A percentile compares a stretch with the other conserved stretches of the same genome.
phyloP scores from a whole-genome alignment of 305 asterid species.

The Solanum aculeatissimum region DNA sequence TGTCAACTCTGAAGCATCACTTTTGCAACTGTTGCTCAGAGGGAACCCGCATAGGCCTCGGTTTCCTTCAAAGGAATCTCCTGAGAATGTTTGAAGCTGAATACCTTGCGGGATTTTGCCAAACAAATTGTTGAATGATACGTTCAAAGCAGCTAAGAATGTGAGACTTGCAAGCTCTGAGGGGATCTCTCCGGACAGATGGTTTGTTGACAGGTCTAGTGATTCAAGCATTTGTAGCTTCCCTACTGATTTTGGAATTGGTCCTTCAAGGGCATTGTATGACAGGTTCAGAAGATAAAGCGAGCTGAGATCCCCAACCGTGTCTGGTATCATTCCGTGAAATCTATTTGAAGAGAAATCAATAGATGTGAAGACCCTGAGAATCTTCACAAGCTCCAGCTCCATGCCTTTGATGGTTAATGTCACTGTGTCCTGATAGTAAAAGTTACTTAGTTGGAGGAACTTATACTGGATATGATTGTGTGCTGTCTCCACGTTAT shows the following conservation, averaged over 20 bases:
- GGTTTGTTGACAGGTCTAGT: constrained; percentile 32
- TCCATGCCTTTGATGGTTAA: constrained; percentile 26
- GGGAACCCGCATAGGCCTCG: constrained; percentile 27
- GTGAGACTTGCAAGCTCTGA: constrained; percentile 12
- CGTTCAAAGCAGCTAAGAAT: constrained; percentile 22
- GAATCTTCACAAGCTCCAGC: constrained; percentile 24
- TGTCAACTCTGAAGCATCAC: background rate
- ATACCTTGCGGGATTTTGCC: constrained; percentile 16
- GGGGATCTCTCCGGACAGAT: constrained; percentile 27
- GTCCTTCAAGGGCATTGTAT: constrained; percentile 19
- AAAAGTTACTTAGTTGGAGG: background rate
- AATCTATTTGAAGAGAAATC: constrained; percentile 52
- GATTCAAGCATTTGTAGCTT: constrained; percentile 23
- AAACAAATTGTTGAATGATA: constrained; percentile 22
- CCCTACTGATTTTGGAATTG: constrained; percentile 27
- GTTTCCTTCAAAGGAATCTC: constrained; percentile 20
- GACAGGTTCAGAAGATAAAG: constrained; percentile 35
- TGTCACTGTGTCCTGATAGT: constrained; percentile 38
- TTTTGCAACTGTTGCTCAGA: constrained; percentile 1
- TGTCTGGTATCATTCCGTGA: constrained; percentile 29
- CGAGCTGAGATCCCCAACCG: constrained; percentile 24
- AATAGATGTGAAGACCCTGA: constrained; percentile 22
- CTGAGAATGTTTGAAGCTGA: constrained; percentile 27
- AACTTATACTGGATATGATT: background rate
- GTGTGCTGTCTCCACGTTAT: background rate